Evolutionary conservation across 73 alveolate species (phyloP).

Genomic region (Tetrahymena borealis): DNA sequence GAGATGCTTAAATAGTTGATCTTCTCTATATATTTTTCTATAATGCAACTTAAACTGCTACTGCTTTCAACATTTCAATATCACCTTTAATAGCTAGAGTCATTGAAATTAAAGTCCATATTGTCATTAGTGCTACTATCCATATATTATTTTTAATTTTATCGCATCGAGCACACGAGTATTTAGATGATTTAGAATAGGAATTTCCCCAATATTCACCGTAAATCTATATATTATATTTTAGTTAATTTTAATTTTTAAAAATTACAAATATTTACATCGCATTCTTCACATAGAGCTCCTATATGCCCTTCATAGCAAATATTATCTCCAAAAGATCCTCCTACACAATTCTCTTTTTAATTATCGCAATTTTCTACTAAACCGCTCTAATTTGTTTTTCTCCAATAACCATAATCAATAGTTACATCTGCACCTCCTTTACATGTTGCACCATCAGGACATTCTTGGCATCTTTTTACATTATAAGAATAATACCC

Average conservation of each 20-base stretch:
- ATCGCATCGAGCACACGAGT: not conserved
- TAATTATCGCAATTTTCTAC: conserved; percentile 7
- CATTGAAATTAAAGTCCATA: conserved; percentile 27
- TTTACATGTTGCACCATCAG: conserved; percentile 25
- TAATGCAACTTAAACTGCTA: not conserved
- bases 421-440: conserved; percentile 30
- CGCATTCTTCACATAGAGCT: conserved; percentile 42
- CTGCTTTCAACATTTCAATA: not conserved
- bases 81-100: not conserved
- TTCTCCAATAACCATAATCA: conserved; percentile 52
- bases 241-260: too few species aligned
- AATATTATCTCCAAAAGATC: conserved; percentile 13
- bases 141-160: not conserved
- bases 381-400: conserved; percentile 4
- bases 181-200: not conserved
- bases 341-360: conserved; percentile 14
- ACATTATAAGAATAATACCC: conserved; percentile 3
- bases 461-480: conserved; percentile 16
- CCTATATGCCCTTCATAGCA: conserved; percentile 37
- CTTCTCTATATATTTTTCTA: not conserved
- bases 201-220: not conserved
- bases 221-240: not conserved
- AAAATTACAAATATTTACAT: not conserved
- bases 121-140: not conserved
- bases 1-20: not conserved